Conservation (phyloP, 2,329 filamentous ascomycete genomes). For the Trichothecium roseum region DNA sequence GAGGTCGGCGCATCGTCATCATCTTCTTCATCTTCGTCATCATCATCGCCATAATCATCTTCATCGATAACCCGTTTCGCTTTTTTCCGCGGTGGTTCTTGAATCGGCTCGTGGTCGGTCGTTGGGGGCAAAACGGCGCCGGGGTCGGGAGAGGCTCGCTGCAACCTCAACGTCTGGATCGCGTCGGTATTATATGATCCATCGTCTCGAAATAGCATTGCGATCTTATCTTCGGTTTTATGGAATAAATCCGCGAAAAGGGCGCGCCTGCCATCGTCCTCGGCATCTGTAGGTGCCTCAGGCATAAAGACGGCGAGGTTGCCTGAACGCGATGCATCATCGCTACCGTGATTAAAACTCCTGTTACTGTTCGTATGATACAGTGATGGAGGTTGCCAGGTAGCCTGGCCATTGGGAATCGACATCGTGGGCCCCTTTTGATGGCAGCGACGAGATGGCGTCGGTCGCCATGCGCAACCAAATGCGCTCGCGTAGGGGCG, state of each 20-base stretch:
- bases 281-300: constrained; percentile 48
- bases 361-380: constrained; percentile 35
- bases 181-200: constrained; percentile 40
- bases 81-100: constrained; percentile 60
- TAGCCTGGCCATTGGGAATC: constrained; percentile 53
- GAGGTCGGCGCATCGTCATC: constrained; percentile 45
- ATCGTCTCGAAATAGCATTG: constrained; percentile 58
- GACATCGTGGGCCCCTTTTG: constrained; percentile 49
- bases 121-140: constrained; percentile 34
- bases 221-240: constrained; percentile 66
- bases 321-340: constrained; percentile 38
- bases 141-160: constrained; percentile 22
- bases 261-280: constrained; percentile 62
- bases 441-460: constrained; percentile 36
- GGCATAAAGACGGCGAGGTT: constrained; percentile 17
- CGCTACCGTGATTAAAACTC: constrained; percentile 49
- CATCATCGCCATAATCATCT: constrained; percentile 78
- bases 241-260: constrained; percentile 71
- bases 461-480: constrained; percentile 45
- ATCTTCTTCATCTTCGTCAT: constrained; percentile 63
- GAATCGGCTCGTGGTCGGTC: constrained; percentile 47
- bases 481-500: constrained; percentile 41
- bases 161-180: constrained; percentile 42
- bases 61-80: constrained; percentile 70
- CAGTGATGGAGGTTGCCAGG: constrained; percentile 51